Evolutionary conservation across 139 green algal genomes (phyloP), one percentile per base, ranked within the genome.

Genomic region (Volvox reticuliferus): DNA sequence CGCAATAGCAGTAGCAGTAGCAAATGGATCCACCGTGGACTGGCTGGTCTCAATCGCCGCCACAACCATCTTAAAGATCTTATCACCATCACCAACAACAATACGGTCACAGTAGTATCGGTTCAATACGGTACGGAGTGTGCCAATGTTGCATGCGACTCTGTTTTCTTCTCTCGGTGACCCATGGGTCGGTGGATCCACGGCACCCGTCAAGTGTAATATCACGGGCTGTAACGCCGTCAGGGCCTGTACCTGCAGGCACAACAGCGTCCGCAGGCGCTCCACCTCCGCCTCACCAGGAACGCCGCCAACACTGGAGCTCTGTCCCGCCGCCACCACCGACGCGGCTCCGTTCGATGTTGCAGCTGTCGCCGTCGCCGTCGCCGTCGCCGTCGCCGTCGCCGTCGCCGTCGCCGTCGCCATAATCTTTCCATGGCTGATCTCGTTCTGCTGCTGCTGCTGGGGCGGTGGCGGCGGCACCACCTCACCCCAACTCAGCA

Each of bases 401-500:
- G 44, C 33, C 19, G 33, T 33, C 68, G 12, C 79, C 13, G 14
- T 16, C 35, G 79, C 73, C 19, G 73, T 18, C 19, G 2, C 73
- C 16, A 18, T 9, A 5, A 9, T 55, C 44, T 55, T 55, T 55
- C 44, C 44, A 55, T 9, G 9, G 44, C 44, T 55, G 44, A 55
- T 9, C 44, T 55, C 44, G 44, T 55, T 55, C 44, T 55, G 44
- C 44, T 55, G 62, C 30, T 73, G 63, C 83, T 44, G 83, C 63
- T 17, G 50, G n/a, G 19, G 81, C 81, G 32, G 0, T 32, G 33
- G 78, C 78, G 33, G 36, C 78, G 37, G 28, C 37, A 21, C 37
- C 76, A 17, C 19, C 6, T 36, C 33, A n/a, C 86, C 87, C 87
- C 75, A 86, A 21, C 50, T 71, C 2, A 91, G 87, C 87, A 91